Evolutionary conservation across 257 asterid species (phyloP).

Genomic region (Plantago major): DNA sequence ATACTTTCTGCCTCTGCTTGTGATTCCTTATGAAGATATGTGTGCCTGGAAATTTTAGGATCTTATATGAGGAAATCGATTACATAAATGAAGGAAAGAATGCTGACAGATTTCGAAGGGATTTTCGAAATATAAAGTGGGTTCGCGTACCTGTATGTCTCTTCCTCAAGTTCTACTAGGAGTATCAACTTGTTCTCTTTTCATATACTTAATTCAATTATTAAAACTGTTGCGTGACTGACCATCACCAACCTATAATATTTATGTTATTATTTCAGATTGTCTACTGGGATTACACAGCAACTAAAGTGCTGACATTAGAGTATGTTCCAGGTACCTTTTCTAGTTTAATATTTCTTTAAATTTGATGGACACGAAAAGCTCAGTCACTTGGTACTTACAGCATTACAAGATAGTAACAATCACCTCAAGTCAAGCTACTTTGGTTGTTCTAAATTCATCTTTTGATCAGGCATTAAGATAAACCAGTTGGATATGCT

Average conservation of each 20-base stretch:
- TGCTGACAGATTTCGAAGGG: slow-evolving; percentile 87
- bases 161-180: slow-evolving; percentile 22
- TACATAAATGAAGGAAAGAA: too few relatives aligned
- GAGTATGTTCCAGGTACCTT: slow-evolving; percentile 86
- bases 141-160: slow-evolving; percentile 96
- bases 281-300: slow-evolving; percentile 92
- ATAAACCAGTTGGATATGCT: slow-evolving; percentile 68
- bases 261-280: slow-evolving; percentile 39
- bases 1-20: too few relatives aligned
- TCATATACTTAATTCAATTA: too few relatives aligned
- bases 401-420: not conserved
- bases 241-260: not conserved
- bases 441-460: slow-evolving; percentile 10
- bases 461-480: slow-evolving; percentile 61
- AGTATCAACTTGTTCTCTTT: slow-evolving; percentile 15
- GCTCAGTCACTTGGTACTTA: not conserved
- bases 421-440: slow-evolving; percentile 5
- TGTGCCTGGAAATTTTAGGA: too few relatives aligned
- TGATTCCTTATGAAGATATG: too few relatives aligned
- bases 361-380: not conserved
- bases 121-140: slow-evolving; percentile 96
- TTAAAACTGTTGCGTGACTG: not conserved
- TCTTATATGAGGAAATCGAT: too few relatives aligned
- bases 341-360: slow-evolving; percentile 3
- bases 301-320: slow-evolving; percentile 75